Evolutionary conservation across 208 protist species (phyloP), one percentile per base, ranked within the genome.

Genomic region (Leptomonas pyrrhocoris): DNA sequence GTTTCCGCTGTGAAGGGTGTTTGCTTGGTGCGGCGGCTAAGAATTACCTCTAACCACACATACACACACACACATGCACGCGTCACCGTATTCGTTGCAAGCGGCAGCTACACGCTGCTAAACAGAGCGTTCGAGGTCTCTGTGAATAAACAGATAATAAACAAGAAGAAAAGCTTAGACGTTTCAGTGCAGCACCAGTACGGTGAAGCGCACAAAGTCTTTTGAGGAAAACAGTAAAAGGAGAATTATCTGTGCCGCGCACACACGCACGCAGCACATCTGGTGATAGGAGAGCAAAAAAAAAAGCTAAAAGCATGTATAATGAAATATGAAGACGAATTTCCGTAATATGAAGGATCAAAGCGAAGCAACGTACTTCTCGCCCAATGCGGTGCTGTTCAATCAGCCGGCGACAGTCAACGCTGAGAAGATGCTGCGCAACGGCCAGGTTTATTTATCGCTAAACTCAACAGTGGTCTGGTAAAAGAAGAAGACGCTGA

Each of bases 231-330:
- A n/a, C n/a, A n/a, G n/a, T n/a, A n/a, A n/a, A n/a, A n/a, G n/a
- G n/a, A n/a, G n/a, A n/a, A n/a, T n/a, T n/a, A n/a, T n/a, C n/a
- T n/a, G n/a, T n/a, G n/a, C n/a, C n/a, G n/a, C n/a, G n/a, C 9
- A 9, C 34, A 38, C 34, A 38, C 34, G 34, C 34, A 9, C 34
- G 34, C 34, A 9, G 34, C 34, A 60, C 2, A 62, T 3, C 16
- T 23, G 18, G n/a, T 18, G 45, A 50, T 7, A 50, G 21, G 23
- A 28, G 38, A 60, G 23, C 43, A 72, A 49, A 72, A 30, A 74
- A 50, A 61, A 4, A 54, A n/a, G 43, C 16, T 3, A 25, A 45
- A 63, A 55, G 21, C 16, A 15, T 6, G 16, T 7, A n/a, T 48
- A 19, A 48, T 11, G 8, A 68, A 46, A 65, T 49, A 54, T 46